Evolutionary conservation across 305 asterid genomes (phyloP), one percentile per base, ranked within the genome.

Genomic region (Solanum hybrid): DNA sequence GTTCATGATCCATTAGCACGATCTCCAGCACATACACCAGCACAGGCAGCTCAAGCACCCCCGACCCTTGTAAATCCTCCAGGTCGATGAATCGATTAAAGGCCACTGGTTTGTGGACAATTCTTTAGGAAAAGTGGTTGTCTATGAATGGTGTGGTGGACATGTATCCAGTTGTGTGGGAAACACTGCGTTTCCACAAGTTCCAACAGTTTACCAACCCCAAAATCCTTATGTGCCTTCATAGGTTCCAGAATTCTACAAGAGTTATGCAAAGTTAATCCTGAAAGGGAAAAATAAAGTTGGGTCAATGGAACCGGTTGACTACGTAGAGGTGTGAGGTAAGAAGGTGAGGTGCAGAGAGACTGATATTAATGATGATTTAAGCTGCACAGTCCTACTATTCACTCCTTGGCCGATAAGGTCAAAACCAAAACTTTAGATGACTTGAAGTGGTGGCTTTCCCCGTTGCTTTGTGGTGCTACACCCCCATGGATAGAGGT

Each of bases 231-330:
- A 56, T 56, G 1, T 6, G n/a, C 10, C 69, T 6, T 56, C 1
- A 17, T 56, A 0, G n/a, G 69, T 56, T 0, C 0, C 1, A 17
- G n/a, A 17, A 17, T 56, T 17, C 2, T 17, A 17, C 6, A 17
- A 17, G 24, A 0, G 4, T 17, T 56, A 56, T 56, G n/a, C 10
- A 56, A 56, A 17, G 24, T 56, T 56, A 5, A 17, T 56, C 69
- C 4, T 4, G 0, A 56, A 56, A 56, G 4, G 24, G 69, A 56
- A 56, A 6, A 56, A 17, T 0, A 17, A 56, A 56, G n/a, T 17
- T 56, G 69, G 10, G 69, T 17, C 7, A 6, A 17, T 56, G 10
- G 10, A 1, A 0, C 10, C 4, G 2, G 1, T 56, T 6, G 24
- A 56, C 24, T 56, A 17, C 0, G 24, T 56, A 17, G 24, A 56